Evolutionary conservation across 306 rosid genomes (phyloP).

Genomic region (Hippophae gyantsensis): DNA sequence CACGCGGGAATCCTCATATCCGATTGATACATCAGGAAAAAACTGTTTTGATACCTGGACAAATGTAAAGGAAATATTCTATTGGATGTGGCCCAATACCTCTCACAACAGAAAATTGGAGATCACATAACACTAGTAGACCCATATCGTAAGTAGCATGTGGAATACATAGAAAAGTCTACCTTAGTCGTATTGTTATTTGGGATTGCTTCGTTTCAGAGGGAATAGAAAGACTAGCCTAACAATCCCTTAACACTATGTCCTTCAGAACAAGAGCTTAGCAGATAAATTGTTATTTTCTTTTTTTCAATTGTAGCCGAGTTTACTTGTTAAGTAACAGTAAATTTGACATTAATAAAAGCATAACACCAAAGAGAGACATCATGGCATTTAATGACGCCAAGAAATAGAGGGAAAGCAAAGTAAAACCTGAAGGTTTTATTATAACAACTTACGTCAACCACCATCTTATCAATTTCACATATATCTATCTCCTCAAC

Average conservation of each 20-base stretch:
- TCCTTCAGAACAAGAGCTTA: too few species aligned
- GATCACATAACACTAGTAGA: not conserved
- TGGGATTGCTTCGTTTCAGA: too few species aligned
- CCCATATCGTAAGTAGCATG: not conserved
- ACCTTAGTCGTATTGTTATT: not conserved
- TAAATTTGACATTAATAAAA: too few species aligned
- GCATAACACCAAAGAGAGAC: not conserved
- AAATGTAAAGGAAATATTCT: constrained; percentile 1
- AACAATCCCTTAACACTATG: too few species aligned
- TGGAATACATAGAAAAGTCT: not conserved
- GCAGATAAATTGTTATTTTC: too few species aligned
- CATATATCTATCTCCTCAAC: constrained; percentile 82
- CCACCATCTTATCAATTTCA: constrained; percentile 97
- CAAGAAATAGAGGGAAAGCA: not conserved
- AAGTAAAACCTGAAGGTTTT: not conserved
- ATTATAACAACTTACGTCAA: constrained; percentile 52
- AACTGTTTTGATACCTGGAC: constrained; percentile 73
- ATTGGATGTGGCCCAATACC: not conserved
- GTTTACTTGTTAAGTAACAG: too few species aligned
- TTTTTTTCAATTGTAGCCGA: too few species aligned
- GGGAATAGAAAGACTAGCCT: too few species aligned
- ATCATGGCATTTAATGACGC: not conserved
- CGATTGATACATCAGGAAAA: constrained; percentile 76
- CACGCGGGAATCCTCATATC: constrained; percentile 80
- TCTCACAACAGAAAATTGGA: not conserved